These are phyloP conservation scores for Gymnopus androsaceus DNA, from an alignment of 1,284 basidiomycete genomes.

Conservation along the genomic window DNA sequence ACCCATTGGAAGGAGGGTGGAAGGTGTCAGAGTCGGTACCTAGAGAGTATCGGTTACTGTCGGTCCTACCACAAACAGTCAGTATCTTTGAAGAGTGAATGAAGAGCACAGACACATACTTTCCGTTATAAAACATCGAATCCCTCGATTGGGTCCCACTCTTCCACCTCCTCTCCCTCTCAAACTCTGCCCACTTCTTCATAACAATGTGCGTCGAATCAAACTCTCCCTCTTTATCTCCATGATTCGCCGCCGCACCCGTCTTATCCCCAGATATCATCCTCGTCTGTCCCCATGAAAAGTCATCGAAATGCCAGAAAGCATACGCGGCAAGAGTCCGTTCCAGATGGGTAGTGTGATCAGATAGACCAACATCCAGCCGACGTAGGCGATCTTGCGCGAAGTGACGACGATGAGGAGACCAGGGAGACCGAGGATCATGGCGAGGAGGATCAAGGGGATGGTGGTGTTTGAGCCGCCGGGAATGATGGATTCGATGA, in stretches of 20 bases:
- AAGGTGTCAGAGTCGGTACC: slow-evolving; percentile 72
- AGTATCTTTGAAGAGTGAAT: slow-evolving; percentile 17
- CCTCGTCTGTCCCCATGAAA: slow-evolving; percentile 97
- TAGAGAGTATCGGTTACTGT: slow-evolving; percentile 71
- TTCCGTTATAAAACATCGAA: slow-evolving; percentile 72
- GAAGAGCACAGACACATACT: slow-evolving; percentile 36
- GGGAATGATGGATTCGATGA: slow-evolving; percentile 84
- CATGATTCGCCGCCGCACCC: slow-evolving; percentile 72
- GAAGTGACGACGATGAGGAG: slow-evolving; percentile 93
- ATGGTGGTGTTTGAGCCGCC: slow-evolving; percentile 82
- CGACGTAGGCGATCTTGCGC: slow-evolving; percentile 89
- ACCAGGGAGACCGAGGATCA: slow-evolving; percentile 95
- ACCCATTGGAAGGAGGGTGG: slow-evolving; percentile 51
- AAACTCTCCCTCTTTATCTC: slow-evolving; percentile 93
- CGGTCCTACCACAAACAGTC: slow-evolving; percentile 36
- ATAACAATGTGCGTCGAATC: slow-evolving; percentile 96
- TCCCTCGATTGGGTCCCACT: slow-evolving; percentile 83
- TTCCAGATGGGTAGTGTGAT: slow-evolving; percentile 95
- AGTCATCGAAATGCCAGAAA: slow-evolving; percentile 99
- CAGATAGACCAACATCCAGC: slow-evolving; percentile 97
- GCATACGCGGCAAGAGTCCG: slow-evolving; percentile 89
- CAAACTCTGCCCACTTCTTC: slow-evolving; percentile 99
- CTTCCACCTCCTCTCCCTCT: slow-evolving; percentile 94
- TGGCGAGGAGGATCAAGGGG: slow-evolving; percentile 90
- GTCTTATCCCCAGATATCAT: slow-evolving; percentile 75